Base-by-base conservation (phyloP, 1,284 basidiomycete species). In the Austroboletus niveus region DNA sequence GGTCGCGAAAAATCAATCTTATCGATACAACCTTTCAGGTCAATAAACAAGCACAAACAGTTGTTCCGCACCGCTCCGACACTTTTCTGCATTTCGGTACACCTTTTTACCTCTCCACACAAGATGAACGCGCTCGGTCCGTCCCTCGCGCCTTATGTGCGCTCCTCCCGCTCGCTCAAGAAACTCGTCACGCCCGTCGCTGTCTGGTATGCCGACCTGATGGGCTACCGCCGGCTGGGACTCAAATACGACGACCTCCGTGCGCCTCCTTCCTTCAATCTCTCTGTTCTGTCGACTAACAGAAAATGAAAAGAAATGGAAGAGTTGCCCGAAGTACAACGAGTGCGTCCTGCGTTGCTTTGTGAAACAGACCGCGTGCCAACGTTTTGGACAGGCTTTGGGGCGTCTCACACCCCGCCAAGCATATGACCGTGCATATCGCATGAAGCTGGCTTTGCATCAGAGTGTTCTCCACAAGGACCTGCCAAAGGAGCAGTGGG, bases 201-300 rank as follows among this genome's bases (percentile, higher is more conserved):
- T 12, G 79, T 82, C 64, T 89, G 89, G 78, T 98, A 97, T 71
- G 89, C 87, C 61, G 72, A 89, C 68, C 74, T 86, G 49, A 75
- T 88, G 41, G 94, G 95, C 42, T 92, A 96, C 80, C 84, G 95
- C 63, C 81, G 88, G 71, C 80, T 92, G 70, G 96, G 96, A 62
- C 84, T 98, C 72, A 87, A 84, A 68, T 97, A 97, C 73, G 96
- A 99, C 70, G 96, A 99, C 80, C 82, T 99, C 63, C 75, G 89
- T 92, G 62, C 69, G 89, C 76, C 4, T 34, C 64, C 40, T 34
- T 42, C n/a, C 24, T 47, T 38, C 49, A 17, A 17, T 17, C 17
- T 42, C 54, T 48, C 47, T 22, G 45, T 50, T 42, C 35, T 24
- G 22, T 24, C 5, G 22, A 24, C 22, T 24, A 44, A 35, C 42